These are phyloP conservation scores for Quercus glauca DNA, from an alignment of 306 rosid genomes.

Conservation along the genomic window DNA sequence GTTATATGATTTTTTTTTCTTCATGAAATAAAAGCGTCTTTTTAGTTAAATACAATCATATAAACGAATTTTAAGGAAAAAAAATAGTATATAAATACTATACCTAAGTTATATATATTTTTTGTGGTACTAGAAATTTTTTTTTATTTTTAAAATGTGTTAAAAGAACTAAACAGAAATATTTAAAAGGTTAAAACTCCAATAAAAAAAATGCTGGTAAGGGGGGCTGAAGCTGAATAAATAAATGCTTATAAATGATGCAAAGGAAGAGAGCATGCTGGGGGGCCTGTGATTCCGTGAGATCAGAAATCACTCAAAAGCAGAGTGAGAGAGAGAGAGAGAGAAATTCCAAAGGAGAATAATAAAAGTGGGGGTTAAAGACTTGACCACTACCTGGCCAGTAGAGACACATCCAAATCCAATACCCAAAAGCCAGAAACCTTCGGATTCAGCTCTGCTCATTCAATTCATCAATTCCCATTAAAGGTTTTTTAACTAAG, in stretches of 20 bases:
- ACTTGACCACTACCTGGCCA: not conserved
- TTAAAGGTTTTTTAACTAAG: constrained; percentile 16
- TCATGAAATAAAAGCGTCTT: too few species aligned
- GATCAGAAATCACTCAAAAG: not conserved
- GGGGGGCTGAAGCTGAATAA: not conserved
- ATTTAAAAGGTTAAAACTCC: not conserved
- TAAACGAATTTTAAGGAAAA: fast-evolving
- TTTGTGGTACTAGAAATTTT: too few species aligned
- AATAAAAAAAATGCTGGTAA: too few species aligned
- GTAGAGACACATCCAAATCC: not conserved
- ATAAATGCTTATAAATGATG: constrained; percentile 5
- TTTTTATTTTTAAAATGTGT: too few species aligned
- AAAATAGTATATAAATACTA: fast-evolving
- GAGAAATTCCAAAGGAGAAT: constrained; percentile 9
- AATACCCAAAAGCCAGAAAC: constrained; percentile 11
- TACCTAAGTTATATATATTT: too few species aligned
- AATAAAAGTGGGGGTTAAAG: constrained; percentile 10
- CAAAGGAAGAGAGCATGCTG: constrained; percentile 3
- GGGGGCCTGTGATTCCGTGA: constrained; percentile 24
- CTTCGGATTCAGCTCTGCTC: constrained; percentile 23
- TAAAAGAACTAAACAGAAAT: not conserved
- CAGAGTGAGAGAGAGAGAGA: not conserved
- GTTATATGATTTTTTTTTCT: too few species aligned
- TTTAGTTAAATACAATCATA: too few species aligned
- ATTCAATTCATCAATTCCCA: constrained; percentile 17